These are phyloP conservation scores for Fusarium chuoi DNA, from an alignment of 2,329 filamentous ascomycete genomes.

Conservation along the genomic window DNA sequence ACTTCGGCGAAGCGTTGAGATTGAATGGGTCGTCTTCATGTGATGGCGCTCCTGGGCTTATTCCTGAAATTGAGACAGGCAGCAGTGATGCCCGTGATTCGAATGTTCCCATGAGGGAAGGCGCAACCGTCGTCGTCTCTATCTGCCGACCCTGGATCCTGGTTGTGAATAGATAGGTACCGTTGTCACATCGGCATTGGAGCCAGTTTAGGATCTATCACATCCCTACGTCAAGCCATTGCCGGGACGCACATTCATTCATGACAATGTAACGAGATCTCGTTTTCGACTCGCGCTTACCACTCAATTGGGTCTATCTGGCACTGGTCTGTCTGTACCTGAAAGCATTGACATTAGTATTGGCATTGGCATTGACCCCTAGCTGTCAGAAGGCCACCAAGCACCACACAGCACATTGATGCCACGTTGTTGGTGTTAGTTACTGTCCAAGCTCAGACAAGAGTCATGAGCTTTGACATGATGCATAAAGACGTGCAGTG, in stretches of 20 bases:
- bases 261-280: slow-evolving; percentile 19
- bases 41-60: not conserved
- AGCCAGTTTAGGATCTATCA: slow-evolving; percentile 16
- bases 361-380: not conserved
- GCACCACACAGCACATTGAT: slow-evolving; percentile 12
- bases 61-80: not conserved
- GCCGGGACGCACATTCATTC: not conserved
- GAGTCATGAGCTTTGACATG: slow-evolving; percentile 9
- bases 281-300: not conserved
- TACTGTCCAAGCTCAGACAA: slow-evolving; percentile 9
- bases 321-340: not conserved
- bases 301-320: not conserved
- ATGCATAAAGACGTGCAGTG: slow-evolving; percentile 18
- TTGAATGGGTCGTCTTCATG: not conserved
- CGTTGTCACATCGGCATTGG: slow-evolving; percentile 1
- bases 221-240: slow-evolving; percentile 1
- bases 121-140: slow-evolving; percentile 17
- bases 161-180: slow-evolving; percentile 3
- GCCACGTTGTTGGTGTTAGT: slow-evolving; percentile 28
- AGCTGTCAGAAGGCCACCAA: not conserved
- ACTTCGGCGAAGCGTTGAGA: not conserved
- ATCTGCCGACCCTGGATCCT: slow-evolving; percentile 33
- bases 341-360: not conserved
- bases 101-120: not conserved
- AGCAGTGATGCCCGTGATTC: not conserved